phyloP scores from a whole-genome alignment of 139 green algal genomes.

The Micractinium sp. region DNA sequence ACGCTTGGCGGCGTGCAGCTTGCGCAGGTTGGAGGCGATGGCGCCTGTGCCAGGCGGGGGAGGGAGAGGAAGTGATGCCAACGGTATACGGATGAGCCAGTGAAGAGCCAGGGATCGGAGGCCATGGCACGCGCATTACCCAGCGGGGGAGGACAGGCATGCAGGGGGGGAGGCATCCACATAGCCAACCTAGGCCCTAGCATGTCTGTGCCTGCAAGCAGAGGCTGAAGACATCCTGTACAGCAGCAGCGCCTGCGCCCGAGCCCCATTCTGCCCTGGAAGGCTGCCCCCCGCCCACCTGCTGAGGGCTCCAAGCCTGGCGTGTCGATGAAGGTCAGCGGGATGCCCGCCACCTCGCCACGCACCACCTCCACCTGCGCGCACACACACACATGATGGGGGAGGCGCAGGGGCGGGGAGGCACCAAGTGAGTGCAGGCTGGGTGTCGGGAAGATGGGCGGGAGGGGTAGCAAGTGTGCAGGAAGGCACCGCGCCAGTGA shows the following conservation, averaged over 20 bases:
- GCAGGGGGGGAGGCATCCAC: not conserved
- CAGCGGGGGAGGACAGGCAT: not conserved
- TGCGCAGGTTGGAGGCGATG: slow-evolving; percentile 59
- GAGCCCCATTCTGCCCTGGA: no score
- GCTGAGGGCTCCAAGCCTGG: slow-evolving; percentile 72
- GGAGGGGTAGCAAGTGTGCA: no score
- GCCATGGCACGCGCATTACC: no score
- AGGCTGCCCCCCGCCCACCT: not conserved
- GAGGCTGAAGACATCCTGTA: not conserved
- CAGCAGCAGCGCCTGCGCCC: no score
- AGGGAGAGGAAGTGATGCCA: no score
- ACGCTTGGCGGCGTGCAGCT: slow-evolving; percentile 49
- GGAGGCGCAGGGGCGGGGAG: not conserved
- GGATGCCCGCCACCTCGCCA: slow-evolving; percentile 67
- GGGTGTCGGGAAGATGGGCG: not conserved
- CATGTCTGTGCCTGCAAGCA: not conserved
- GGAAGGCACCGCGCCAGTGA: no score
- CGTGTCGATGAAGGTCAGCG: slow-evolving; percentile 83
- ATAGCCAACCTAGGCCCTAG: not conserved
- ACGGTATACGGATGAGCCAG: no score
- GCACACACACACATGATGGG: no score
- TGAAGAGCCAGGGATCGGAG: no score
- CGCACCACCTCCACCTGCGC: slow-evolving; percentile 56
- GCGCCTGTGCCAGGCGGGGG: slow-evolving; percentile 4
- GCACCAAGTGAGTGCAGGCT: not conserved